Conservation (phyloP, 345 rosid species). For the Syzygium aromaticum region DNA sequence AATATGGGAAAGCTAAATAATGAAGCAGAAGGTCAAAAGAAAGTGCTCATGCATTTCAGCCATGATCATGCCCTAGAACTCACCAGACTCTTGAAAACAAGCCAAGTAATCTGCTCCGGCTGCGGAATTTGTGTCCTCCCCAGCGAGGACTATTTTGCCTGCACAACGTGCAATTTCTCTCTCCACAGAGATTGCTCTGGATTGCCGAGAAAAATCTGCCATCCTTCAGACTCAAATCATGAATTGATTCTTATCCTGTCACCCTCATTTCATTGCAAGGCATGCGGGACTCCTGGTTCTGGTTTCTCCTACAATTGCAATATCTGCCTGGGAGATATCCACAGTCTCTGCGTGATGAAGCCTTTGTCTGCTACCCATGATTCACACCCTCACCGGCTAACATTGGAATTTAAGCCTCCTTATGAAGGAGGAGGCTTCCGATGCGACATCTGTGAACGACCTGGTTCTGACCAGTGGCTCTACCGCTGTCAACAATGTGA, state of each 20-base stretch:
- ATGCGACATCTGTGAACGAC: background rate
- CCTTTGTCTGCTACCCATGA: background rate
- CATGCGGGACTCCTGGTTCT: background rate
- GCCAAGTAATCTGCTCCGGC: background rate
- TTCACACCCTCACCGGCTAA: background rate
- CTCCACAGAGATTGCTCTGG: background rate
- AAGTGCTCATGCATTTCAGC: background rate
- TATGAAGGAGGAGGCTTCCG: background rate
- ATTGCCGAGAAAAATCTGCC: conserved; percentile 2
- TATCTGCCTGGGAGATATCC: background rate
- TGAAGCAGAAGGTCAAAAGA: background rate
- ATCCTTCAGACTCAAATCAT: background rate
- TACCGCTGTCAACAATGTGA: background rate
- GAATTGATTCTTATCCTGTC: background rate
- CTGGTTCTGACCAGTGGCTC: background rate
- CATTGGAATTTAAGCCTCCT: background rate
- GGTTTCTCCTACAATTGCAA: conserved; percentile 2
- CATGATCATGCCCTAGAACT: conserved; percentile 1
- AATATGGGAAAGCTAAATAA: background rate
- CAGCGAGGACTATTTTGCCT: background rate
- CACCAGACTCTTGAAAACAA: background rate
- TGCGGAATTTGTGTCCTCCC: background rate
- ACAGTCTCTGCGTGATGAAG: background rate
- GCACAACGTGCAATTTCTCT: background rate
- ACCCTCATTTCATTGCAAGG: conserved; percentile 1